Conservation (phyloP, 129 eudicot genomes). For the Chrysanthemum makinoi region DNA sequence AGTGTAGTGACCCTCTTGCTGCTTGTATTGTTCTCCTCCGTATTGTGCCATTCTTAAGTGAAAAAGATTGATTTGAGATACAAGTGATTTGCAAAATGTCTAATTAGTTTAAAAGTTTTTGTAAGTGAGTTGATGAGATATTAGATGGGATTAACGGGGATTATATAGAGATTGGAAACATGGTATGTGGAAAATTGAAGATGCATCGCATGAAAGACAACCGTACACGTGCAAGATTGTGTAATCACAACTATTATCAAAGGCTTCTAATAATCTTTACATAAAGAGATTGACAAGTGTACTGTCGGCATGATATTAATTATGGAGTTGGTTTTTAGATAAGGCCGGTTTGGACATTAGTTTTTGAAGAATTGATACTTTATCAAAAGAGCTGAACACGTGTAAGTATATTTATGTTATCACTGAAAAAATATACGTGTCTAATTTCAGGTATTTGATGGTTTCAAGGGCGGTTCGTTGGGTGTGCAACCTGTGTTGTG, state of each 20-base stretch:
- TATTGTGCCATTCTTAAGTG: slow-evolving; percentile 24
- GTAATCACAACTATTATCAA: neutral
- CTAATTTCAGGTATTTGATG: no score
- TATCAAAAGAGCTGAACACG: no score
- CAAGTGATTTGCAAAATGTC: neutral
- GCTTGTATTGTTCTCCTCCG: slow-evolving; percentile 26
- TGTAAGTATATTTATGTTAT: no score
- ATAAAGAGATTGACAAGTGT: slow-evolving; percentile 18
- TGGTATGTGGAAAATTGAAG: slow-evolving; percentile 22
- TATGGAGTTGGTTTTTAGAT: slow-evolving; percentile 8
- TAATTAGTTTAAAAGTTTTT: neutral
- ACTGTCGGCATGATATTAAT: slow-evolving; percentile 18
- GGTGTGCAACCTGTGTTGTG: no score
- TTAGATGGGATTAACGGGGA: slow-evolving; percentile 16
- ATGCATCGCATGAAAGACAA: slow-evolving; percentile 27
- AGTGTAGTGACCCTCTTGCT: slow-evolving; percentile 18
- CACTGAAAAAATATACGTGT: no score
- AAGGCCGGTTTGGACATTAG: neutral
- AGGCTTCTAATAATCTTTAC: neutral
- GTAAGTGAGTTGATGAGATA: slow-evolving; percentile 19
- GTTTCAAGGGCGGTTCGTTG: no score
- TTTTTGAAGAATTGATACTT: no score
- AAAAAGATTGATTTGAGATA: neutral
- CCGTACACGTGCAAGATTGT: slow-evolving; percentile 28
- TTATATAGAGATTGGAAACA: slow-evolving; percentile 14